phyloP scores from a whole-genome alignment of 345 rosid species.

The Syzygium oleosum region DNA sequence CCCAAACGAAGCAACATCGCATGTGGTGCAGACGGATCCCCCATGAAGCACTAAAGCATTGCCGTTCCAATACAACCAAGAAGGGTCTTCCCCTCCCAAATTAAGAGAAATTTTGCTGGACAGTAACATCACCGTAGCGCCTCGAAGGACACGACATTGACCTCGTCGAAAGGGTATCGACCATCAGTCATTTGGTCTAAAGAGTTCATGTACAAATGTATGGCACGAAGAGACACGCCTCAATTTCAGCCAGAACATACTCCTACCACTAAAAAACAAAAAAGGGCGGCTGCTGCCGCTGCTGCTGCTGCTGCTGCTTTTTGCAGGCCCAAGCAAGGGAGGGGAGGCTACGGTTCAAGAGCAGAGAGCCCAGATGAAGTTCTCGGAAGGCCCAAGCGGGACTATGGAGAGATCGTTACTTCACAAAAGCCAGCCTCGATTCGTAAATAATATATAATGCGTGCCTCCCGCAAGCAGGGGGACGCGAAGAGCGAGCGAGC shows the following conservation, averaged over 20 bases:
- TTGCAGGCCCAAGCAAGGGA: background rate
- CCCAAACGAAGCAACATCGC: background rate
- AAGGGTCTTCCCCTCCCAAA: background rate
- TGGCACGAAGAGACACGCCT: no score
- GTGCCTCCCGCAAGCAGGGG: background rate
- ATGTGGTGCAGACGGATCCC: background rate
- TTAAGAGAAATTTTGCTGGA: background rate
- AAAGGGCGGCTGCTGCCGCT: no score
- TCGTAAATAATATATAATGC: no score
- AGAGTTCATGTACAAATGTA: no score
- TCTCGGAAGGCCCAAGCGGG: background rate
- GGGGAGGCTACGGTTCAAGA: background rate
- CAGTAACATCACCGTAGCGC: background rate
- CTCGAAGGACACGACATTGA: background rate
- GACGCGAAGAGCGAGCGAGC: background rate
- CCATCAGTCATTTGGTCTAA: background rate
- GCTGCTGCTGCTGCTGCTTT: rapidly evolving
- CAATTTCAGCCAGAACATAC: no score
- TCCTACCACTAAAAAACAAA: background rate
- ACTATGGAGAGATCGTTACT: no score
- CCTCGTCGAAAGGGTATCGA: background rate
- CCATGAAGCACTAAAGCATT: background rate
- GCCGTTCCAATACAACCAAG: background rate
- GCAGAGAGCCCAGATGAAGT: background rate
- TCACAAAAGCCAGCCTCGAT: no score